Evolutionary conservation across 2,329 filamentous ascomycete species (phyloP), one percentile per base, ranked within the genome.

Genomic region (Ceratocystiopsis brevicomis): DNA sequence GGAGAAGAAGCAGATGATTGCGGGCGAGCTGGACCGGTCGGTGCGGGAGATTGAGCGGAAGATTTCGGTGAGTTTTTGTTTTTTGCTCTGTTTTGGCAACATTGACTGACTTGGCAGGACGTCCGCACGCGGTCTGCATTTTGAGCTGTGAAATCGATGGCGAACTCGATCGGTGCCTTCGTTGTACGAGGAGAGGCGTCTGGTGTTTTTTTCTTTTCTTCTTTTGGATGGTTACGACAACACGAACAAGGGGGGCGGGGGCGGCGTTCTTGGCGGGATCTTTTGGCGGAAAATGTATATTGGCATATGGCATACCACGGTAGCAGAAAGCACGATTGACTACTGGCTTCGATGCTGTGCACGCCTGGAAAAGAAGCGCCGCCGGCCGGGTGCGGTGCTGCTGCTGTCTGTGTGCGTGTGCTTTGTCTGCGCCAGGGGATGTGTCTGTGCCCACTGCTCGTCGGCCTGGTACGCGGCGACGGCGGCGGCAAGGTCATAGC

Each of bases 1-100:
- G 52, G 88, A 95, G 54, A 87, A 84, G 67, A 94, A 95, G 68
- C 78, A 85, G 61, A 86, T 87, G 74, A 93, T 98, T 64, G 88
- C 88, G 2, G 86, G 73, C 41, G 88, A 96, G 61, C 61, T 96
- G 52, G 90, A 96, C 61, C 78, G 90, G 46, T 88, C 83, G 37
- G 78, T 95, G 44, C 67, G 85, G 53, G 84, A 96, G 62, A 90
- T 98, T 55, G 92, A 98, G 68, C 78, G 90, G 55, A 95, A 95
- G 65, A 88, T 98, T 56, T 86, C 82, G 47, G 69, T 70, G 55
- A 56, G 67, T 45, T 69, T 66, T 69, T 19, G 17, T 14, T 6
- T n/a, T 15, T 14, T 15, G 17, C 14, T 9, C 15, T 16, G 4
- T 34, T 11, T 25, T 16, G 25, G 1, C 39, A 35, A 21, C 10